Conservation (phyloP, 2,329 filamentous ascomycete genomes). For the Colletotrichum sp. region DNA sequence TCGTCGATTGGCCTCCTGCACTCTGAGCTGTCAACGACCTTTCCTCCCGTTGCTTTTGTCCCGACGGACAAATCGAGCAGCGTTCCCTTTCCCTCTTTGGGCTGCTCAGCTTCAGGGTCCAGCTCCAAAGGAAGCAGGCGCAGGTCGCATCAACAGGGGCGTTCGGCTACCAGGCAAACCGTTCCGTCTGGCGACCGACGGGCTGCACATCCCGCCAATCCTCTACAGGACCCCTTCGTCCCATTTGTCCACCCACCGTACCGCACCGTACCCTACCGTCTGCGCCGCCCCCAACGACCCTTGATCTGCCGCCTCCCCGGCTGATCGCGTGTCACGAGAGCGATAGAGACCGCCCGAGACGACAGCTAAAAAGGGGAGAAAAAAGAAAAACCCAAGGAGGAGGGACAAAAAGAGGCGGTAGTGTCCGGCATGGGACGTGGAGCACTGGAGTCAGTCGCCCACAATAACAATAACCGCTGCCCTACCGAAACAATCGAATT, state of each 20-base stretch:
- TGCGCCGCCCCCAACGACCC: neutral
- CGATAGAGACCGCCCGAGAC: neutral
- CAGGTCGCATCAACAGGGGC: slow-evolving; percentile 7
- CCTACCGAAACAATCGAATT: neutral
- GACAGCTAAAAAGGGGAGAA: neutral
- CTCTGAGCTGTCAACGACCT: slow-evolving; percentile 7
- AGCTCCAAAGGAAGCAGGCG: slow-evolving; percentile 1
- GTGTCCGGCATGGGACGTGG: neutral
- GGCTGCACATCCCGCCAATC: slow-evolving; percentile 2
- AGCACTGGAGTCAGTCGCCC: neutral
- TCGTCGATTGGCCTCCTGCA: neutral
- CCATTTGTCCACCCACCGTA: neutral
- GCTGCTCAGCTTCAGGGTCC: slow-evolving; percentile 15
- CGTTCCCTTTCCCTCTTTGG: neutral
- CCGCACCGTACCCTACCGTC: neutral
- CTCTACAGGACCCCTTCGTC: neutral
- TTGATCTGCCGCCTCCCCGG: slow-evolving; percentile 2
- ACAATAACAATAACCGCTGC: neutral
- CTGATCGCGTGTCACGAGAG: slow-evolving; percentile 18
- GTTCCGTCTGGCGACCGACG: slow-evolving; percentile 14
- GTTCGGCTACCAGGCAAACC: slow-evolving; percentile 14
- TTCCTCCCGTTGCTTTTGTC: neutral
- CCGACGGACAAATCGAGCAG: neutral
- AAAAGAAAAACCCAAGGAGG: neutral
- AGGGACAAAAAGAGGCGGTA: neutral